phyloP scores from a whole-genome alignment of 768 basidiomycete species.

The Auriscalpium microsporum region DNA sequence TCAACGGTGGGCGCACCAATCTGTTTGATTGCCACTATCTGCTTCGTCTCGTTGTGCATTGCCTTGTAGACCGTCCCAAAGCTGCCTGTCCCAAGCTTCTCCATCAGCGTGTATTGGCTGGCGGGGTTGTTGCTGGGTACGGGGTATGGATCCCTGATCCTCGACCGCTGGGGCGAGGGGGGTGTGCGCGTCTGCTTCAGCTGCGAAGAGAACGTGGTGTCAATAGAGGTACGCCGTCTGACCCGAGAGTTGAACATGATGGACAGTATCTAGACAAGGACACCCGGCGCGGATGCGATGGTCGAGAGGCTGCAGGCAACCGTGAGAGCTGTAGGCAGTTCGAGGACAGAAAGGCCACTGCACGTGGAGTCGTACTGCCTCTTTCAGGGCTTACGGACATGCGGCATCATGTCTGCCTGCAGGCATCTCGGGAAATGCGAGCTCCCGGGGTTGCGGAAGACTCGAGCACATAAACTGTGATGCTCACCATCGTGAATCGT shows the following conservation, averaged over 20 bases:
- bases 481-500: no score
- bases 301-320: background rate
- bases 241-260: slow-evolving; percentile 9
- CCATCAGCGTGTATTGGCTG: slow-evolving; percentile 84
- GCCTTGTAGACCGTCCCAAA: slow-evolving; percentile 98
- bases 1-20: slow-evolving; percentile 55
- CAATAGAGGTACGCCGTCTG: slow-evolving; percentile 8
- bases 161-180: slow-evolving; percentile 41
- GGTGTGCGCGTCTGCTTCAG: slow-evolving; percentile 39
- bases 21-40: slow-evolving; percentile 97
- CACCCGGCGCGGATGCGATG: background rate
- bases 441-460: no score
- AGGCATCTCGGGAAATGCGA: no score
- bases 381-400: no score
- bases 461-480: no score
- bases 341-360: no score
- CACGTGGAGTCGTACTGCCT: no score
- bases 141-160: slow-evolving; percentile 51
- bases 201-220: slow-evolving; percentile 25
- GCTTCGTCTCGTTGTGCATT: slow-evolving; percentile 86
- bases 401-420: no score
- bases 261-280: background rate
- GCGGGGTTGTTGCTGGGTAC: slow-evolving; percentile 74
- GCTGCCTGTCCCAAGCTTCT: slow-evolving; percentile 95
- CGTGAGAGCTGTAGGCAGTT: background rate